Evolutionary conservation across 352 stramenopile species (phyloP), one percentile per base, ranked within the genome.

Genomic region (Phytophthora aleatoria): DNA sequence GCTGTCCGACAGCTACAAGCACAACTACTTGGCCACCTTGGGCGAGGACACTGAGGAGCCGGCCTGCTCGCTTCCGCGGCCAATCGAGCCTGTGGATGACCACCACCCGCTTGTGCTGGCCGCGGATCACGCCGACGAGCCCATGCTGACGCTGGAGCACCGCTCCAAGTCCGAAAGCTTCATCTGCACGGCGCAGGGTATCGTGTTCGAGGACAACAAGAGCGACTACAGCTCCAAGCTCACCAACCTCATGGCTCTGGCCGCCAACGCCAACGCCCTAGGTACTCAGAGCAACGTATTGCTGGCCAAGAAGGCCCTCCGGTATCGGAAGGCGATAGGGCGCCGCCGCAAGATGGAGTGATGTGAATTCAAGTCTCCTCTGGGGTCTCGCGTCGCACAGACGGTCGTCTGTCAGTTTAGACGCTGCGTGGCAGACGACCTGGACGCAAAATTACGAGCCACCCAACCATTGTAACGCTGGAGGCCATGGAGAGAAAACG

Each of bases 131-230:
- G 39, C 0, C 1, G 38, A 1, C 6, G 55, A 55, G 24, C 44
- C 42, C 5, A 8, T 57, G 9, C 11, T 61, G 38, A 28, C 52
- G 20, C 36, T 64, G n/a, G 42, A 50, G n/a, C 47, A 56, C 3
- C 54, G 54, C 15, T 62, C 62, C 28, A 76, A 62, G 54, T 75
- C 67, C 30, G 67, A 75, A 42, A 64, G 53, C 50, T 72, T 72
- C 44, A 71, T 76, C 38, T 68, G 67, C 62, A 76, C 68, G 26
- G 48, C 49, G 13, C 68, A 76, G 15, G 68, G 68, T 28, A 41
- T 76, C 33, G 28, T 76, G 24, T 69, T 76, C 24, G 50, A 72
- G 36, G 50, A 68, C 58, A n/a, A 41, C 24, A 68, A 51, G 16
- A 51, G 43, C 28, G 36, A 39, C 5, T 69, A 62, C 53, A 31